Base-by-base conservation (phyloP, 768 basidiomycete species). In the Lactifluus pinguis region DNA sequence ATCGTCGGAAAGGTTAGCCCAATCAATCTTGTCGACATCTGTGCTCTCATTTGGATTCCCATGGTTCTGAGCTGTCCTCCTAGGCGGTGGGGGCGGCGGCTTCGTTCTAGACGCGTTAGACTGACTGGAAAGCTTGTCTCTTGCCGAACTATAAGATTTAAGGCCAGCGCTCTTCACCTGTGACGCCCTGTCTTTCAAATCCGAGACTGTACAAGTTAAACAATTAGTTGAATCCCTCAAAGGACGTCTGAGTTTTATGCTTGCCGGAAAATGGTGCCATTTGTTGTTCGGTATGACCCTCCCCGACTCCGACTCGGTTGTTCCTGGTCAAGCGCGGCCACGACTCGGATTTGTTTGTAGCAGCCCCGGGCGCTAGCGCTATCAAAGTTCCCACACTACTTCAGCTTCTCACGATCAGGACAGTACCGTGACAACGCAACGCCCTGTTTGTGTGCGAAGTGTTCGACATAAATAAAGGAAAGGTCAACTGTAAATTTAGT, bases 1-100 rank as follows among this genome's bases (percentile, higher is more conserved):
- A 68, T 84, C 78, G 21, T 69, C 67, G 2, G 82, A 80, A 50
- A 92, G 75, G 69, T 87, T 83, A 6, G 77, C 70, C 89, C 89
- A 92, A 68, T 89, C 83, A 34, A 91, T 80, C 44, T 42, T 56
- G 6, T 61, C 67, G 53, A 61, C n/a, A 14, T 66, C 67, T 49
- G 47, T 1, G 1, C 21, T 44, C 21, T 19, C 57, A n/a, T 13
- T 15, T 17, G 49, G 34, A n/a, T 25, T 25, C 25, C 25, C 25
- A 25, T 41, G 36, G 1, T 17, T 41, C 2, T 39, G 30, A 25
- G 62, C 34, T 32, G 13, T 15, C 49, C 6, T 52, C 39, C 62
- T 54, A 15, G 39, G 47, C 1, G 59, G 53, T 3, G 51, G 61
- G 0, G 57, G 61, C 0, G 58, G 62, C 2, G 59, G 42, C 30